Evolutionary conservation across 441 rosid genomes (phyloP).

Genomic region (Cnidoscolus chayamansa): DNA sequence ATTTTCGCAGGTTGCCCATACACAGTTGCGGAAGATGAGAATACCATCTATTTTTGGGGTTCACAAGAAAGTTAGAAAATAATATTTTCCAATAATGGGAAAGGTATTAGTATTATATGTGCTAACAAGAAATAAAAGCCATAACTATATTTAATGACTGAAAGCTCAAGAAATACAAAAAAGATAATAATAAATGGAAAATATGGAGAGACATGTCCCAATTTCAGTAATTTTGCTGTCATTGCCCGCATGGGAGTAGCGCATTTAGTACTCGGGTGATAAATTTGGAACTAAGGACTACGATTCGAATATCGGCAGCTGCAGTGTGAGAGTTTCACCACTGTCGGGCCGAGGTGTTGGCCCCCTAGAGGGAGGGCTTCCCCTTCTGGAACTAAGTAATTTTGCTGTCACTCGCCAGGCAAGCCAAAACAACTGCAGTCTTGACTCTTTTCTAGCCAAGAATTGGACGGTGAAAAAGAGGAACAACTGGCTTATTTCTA

Average conservation of each 20-base stretch:
- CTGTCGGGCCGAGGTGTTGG: too few species aligned
- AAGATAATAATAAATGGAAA: too few species aligned
- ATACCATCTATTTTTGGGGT: constrained; percentile 56
- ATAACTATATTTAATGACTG: background rate
- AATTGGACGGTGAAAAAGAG: background rate
- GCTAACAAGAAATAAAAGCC: constrained; percentile 10
- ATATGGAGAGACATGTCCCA: background rate
- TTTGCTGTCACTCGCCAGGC: background rate
- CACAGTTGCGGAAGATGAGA: constrained; percentile 94
- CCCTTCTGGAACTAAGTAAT: too few species aligned
- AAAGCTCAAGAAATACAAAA: background rate
- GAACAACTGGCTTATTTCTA: background rate
- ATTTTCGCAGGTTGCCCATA: constrained; percentile 92
- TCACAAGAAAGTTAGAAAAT: background rate
- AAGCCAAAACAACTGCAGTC: constrained; percentile 1
- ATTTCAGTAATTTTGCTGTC: background rate
- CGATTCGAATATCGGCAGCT: too few species aligned
- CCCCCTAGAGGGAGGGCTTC: too few species aligned
- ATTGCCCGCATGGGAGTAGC: too few species aligned
- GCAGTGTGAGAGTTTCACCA: too few species aligned
- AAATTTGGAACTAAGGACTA: too few species aligned
- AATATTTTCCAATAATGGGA: constrained; percentile 28
- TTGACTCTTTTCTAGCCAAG: background rate
- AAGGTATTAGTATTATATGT: constrained; percentile 15
- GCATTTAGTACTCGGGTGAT: too few species aligned